These are phyloP conservation scores for Penicillium psychrosexuale DNA, from an alignment of 2,329 filamentous ascomycete species.

Conservation along the genomic window DNA sequence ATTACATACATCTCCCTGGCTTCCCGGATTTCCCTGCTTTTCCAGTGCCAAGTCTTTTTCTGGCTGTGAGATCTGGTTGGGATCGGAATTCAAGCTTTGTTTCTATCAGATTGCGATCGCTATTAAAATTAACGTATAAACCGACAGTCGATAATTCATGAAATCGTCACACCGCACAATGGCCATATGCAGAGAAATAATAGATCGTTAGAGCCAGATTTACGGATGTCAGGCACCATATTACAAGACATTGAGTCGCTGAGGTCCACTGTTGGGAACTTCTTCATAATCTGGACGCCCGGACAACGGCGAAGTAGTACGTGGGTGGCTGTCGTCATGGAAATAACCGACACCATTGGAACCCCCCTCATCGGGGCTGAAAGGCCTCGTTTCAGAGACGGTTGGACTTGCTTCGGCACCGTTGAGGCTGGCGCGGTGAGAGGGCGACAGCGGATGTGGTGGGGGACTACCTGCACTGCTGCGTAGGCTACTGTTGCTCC, in stretches of 20 bases:
- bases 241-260: constrained; percentile 16
- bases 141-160: constrained; percentile 1
- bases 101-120: background rate
- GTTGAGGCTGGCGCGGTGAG: constrained; percentile 37
- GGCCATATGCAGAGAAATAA: constrained; percentile 3
- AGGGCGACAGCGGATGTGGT: constrained; percentile 34
- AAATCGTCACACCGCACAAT: background rate
- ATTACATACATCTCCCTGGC: background rate
- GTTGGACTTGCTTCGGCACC: constrained; percentile 34
- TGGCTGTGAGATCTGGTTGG: background rate
- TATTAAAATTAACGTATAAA: constrained; percentile 4
- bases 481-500: constrained; percentile 69
- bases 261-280: constrained; percentile 11
- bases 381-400: constrained; percentile 11
- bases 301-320: constrained; percentile 13
- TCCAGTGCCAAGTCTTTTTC: background rate
- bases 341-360: constrained; percentile 4
- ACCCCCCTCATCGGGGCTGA: constrained; percentile 13
- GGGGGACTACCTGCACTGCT: constrained; percentile 49
- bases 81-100: background rate
- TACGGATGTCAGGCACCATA: background rate
- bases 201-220: constrained; percentile 13
- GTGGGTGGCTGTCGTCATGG: constrained; percentile 11
- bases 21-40: background rate
- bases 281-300: constrained; percentile 10